Conservation (phyloP, 257 asterid genomes). For the Petunia axillaris region DNA sequence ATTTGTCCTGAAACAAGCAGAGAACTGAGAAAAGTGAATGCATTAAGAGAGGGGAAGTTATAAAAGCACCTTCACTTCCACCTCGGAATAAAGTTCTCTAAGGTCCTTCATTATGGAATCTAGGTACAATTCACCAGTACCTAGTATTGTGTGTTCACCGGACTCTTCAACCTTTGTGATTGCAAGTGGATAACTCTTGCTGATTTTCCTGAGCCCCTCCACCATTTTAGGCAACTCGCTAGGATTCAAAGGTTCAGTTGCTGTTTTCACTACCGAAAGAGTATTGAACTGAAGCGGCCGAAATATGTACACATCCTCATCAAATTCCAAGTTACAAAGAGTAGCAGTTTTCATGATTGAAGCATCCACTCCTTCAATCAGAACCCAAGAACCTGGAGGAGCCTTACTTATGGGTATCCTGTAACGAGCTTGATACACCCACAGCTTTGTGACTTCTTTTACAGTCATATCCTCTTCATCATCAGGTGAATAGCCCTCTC, state of each 20-base stretch:
- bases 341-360: slow-evolving; percentile 94
- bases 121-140: slow-evolving; percentile 84
- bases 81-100: slow-evolving; percentile 90
- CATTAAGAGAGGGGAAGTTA: background rate
- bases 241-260: slow-evolving; percentile 90
- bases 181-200: slow-evolving; percentile 90
- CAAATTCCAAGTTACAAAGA: slow-evolving; percentile 66
- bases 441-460: slow-evolving; percentile 84
- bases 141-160: slow-evolving; percentile 88
- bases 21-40: slow-evolving; percentile 1
- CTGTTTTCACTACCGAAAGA: slow-evolving; percentile 89
- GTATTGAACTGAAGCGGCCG: slow-evolving; percentile 90
- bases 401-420: slow-evolving; percentile 87
- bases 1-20: background rate
- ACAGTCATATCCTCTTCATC: slow-evolving; percentile 96
- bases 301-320: slow-evolving; percentile 76
- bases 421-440: slow-evolving; percentile 94
- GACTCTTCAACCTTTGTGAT: slow-evolving; percentile 92
- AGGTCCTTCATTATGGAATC: slow-evolving; percentile 96
- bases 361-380: slow-evolving; percentile 96
- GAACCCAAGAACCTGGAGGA: slow-evolving; percentile 98
- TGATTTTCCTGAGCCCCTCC: slow-evolving; percentile 86
- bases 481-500: slow-evolving; percentile 94
- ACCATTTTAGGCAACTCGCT: slow-evolving; percentile 96
- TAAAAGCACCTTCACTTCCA: slow-evolving; percentile 80